A percentile compares a stretch with the other conserved stretches of the same genome.
phyloP scores from a whole-genome alignment of 495 filamentous ascomycete species.

The Penicillium robsamsonii region DNA sequence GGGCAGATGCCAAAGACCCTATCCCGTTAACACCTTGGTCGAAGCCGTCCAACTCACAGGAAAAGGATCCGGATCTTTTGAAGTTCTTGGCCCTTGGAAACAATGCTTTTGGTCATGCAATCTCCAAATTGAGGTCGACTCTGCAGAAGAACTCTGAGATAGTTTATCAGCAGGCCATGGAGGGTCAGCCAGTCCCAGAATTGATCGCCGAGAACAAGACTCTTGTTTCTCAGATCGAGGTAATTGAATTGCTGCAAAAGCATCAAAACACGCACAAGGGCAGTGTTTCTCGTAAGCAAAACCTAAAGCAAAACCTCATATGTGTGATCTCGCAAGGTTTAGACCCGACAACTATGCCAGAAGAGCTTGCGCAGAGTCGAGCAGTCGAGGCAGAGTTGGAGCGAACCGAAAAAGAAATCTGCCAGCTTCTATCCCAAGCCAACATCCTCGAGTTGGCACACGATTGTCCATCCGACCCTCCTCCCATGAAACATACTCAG shows the following conservation, averaged over 20 bases:
- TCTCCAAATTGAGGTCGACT: slow-evolving; percentile 27
- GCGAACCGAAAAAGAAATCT: slow-evolving; percentile 32
- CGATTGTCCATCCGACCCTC: not conserved
- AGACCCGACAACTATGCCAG: slow-evolving; percentile 33
- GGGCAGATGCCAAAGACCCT: not conserved
- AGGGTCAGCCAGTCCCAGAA: slow-evolving; percentile 37
- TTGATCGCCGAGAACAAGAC: slow-evolving; percentile 39
- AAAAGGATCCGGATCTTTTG: slow-evolving; percentile 27
- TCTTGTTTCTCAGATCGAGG: slow-evolving; percentile 34
- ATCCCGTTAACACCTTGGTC: slow-evolving; percentile 16
- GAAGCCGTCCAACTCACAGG: slow-evolving; percentile 23
- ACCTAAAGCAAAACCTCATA: slow-evolving; percentile 36
- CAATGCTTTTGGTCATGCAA: slow-evolving; percentile 21
- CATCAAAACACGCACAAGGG: slow-evolving; percentile 26
- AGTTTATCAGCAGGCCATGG: slow-evolving; percentile 42
- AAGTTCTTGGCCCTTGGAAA: slow-evolving; percentile 31
- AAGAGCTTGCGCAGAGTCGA: slow-evolving; percentile 38
- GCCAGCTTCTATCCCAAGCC: slow-evolving; percentile 28
- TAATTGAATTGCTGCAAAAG: slow-evolving; percentile 34
- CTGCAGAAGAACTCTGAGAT: slow-evolving; percentile 39
- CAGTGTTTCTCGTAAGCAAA: slow-evolving; percentile 29
- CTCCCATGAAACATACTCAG: not conserved
- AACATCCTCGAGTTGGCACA: slow-evolving; percentile 17
- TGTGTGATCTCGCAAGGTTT: slow-evolving; percentile 35
- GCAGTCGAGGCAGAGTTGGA: slow-evolving; percentile 36